Percentiles rank a stretch among this genome's conserved stretches.
These are phyloP conservation scores for Geotrichum phurueaensis DNA, from an alignment of 1,139 yeast species.

Conservation along the genomic window DNA sequence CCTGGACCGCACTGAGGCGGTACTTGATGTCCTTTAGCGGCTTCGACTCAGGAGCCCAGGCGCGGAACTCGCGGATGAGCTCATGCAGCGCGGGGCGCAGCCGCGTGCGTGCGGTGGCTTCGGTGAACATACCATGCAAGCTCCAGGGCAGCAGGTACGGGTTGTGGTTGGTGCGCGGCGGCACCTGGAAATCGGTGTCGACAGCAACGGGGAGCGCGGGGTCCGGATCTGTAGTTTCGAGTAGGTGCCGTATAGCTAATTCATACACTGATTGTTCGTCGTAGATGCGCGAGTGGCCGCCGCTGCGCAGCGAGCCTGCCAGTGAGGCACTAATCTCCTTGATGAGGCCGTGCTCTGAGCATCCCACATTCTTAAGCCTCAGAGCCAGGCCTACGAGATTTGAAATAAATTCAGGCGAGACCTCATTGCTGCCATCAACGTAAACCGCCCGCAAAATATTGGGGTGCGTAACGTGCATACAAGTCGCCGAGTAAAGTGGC, in stretches of 20 bases:
- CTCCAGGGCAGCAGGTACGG: slow-evolving; percentile 93
- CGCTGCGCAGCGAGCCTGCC: slow-evolving; percentile 89
- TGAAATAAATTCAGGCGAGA: slow-evolving; percentile 49
- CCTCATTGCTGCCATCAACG: slow-evolving; percentile 61
- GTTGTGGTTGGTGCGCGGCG: slow-evolving; percentile 48
- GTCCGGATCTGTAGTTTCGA: slow-evolving; percentile 67
- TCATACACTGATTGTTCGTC: slow-evolving; percentile 82
- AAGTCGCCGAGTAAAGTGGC: slow-evolving; percentile 82
- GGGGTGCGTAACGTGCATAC: slow-evolving; percentile 81
- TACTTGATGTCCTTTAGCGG: slow-evolving; percentile 76
- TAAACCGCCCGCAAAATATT: slow-evolving; percentile 84
- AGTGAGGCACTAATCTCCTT: slow-evolving; percentile 76
- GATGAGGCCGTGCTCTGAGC: slow-evolving; percentile 42
- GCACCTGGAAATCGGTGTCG: slow-evolving; percentile 27
- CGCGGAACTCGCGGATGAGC: slow-evolving; percentile 64
- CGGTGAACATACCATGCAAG: slow-evolving; percentile 71
- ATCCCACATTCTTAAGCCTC: slow-evolving; percentile 35
- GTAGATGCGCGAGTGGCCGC: slow-evolving; percentile 88
- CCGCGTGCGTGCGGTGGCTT: slow-evolving; percentile 34
- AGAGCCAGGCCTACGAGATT: slow-evolving; percentile 45
- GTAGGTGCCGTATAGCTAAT: slow-evolving; percentile 63
- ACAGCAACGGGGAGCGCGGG: slow-evolving; percentile 25
- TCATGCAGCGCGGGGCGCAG: slow-evolving; percentile 51
- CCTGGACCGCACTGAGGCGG: slow-evolving; percentile 59
- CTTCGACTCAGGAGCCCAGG: slow-evolving; percentile 83